These are phyloP conservation scores for Irpex sp. DNA, from an alignment of 1,284 basidiomycete genomes.

Conservation along the genomic window DNA sequence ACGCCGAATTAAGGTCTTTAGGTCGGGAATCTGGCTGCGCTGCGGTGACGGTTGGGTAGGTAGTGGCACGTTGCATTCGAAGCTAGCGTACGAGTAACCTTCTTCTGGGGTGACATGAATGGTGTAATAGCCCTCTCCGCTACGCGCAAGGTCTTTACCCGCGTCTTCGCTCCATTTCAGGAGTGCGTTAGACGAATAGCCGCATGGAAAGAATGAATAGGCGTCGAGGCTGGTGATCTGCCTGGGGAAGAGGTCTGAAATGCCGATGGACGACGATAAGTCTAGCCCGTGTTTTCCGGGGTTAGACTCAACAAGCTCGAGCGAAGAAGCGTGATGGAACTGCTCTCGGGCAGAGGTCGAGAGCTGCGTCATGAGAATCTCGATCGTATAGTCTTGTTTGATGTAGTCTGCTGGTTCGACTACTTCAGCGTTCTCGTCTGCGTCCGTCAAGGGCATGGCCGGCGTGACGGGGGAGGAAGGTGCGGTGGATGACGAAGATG, in stretches of 20 bases:
- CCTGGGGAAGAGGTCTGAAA: conserved; percentile 79
- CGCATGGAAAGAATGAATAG: conserved; percentile 94
- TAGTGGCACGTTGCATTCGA: conserved; percentile 97
- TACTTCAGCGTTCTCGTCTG: conserved; percentile 15
- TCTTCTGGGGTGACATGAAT: conserved; percentile 99
- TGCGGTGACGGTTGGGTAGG: conserved; percentile 35
- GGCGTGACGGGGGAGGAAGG: conserved; percentile 22
- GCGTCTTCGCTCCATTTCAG: conserved; percentile 53
- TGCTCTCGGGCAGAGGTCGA: conserved; percentile 68
- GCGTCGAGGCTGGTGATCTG: conserved; percentile 85
- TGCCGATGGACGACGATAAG: conserved; percentile 77
- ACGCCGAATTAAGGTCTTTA: conserved; percentile 79
- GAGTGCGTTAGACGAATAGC: conserved; percentile 95
- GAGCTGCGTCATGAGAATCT: conserved; percentile 98
- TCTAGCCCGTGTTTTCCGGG: conserved; percentile 65
- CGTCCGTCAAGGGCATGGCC: conserved; percentile 8
- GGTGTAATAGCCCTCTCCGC: conserved; percentile 90
- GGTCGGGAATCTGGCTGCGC: conserved; percentile 56
- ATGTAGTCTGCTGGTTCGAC: conserved; percentile 28
- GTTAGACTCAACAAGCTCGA: conserved; percentile 27
- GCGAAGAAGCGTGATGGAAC: conserved; percentile 64
- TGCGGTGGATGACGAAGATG: conserved; percentile 17
- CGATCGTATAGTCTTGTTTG: conserved; percentile 84
- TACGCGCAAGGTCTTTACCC: conserved; percentile 17
- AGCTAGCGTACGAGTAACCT: conserved; percentile 96